A percentile compares a stretch with the other conserved stretches of the same genome.
These are phyloP conservation scores for Kandelia obovata DNA, from an alignment of 345 rosid genomes.

Conservation along the genomic window DNA sequence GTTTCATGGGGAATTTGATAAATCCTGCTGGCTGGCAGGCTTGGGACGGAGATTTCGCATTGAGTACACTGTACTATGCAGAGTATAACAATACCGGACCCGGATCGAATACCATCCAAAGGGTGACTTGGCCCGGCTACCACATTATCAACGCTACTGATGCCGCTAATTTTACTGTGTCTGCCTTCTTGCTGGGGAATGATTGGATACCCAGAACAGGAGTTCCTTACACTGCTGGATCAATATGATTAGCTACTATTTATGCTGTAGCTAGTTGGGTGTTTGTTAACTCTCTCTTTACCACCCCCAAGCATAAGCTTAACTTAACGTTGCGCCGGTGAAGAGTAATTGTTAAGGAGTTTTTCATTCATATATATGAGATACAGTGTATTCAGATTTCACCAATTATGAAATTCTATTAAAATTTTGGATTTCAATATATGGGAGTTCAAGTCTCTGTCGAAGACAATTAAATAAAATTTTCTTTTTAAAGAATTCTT, in stretches of 20 bases:
- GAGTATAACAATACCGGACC: slow-evolving; percentile 66
- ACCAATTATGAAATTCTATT: too few species aligned
- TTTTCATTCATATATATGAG: too few species aligned
- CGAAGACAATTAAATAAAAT: too few species aligned
- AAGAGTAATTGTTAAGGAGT: too few species aligned
- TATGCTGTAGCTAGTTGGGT: not conserved
- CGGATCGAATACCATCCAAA: slow-evolving; percentile 48
- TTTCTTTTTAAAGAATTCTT: too few species aligned
- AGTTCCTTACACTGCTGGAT: slow-evolving; percentile 46
- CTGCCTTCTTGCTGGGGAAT: slow-evolving; percentile 59
- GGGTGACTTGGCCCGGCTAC: slow-evolving; percentile 75
- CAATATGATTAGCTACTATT: slow-evolving; percentile 17
- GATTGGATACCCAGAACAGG: slow-evolving; percentile 64
- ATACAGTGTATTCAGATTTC: too few species aligned
- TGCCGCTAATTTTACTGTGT: slow-evolving; percentile 65
- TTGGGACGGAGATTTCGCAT: slow-evolving; percentile 64
- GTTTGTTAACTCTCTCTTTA: not conserved
- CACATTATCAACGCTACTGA: slow-evolving; percentile 53
- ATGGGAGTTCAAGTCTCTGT: too few species aligned
- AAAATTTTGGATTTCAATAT: too few species aligned
- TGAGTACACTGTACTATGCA: slow-evolving; percentile 66
- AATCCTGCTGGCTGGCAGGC: slow-evolving; percentile 69
- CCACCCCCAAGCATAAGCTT: too few species aligned
- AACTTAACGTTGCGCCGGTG: too few species aligned
- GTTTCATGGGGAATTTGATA: slow-evolving; percentile 43